phyloP scores from a whole-genome alignment of 2,329 filamentous ascomycete species.

The Penicillium brasilianum region DNA sequence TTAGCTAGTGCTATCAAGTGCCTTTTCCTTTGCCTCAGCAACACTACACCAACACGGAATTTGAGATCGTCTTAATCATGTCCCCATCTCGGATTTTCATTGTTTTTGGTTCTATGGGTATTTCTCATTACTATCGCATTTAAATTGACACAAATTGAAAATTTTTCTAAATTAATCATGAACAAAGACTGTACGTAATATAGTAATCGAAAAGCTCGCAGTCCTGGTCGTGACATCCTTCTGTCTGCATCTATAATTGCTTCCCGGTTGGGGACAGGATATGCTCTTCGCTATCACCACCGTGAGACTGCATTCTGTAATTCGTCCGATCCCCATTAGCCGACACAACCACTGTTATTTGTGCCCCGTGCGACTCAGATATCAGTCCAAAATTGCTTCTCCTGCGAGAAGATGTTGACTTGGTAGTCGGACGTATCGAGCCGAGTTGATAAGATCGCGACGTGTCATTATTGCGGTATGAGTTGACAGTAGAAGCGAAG shows the following conservation, averaged over 20 bases:
- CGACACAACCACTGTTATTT: background rate
- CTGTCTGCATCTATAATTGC: background rate
- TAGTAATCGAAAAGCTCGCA: background rate
- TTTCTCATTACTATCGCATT: background rate
- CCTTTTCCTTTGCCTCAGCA: background rate
- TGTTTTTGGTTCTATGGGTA: background rate
- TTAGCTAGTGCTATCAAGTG: background rate
- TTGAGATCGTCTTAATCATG: background rate
- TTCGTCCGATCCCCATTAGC: background rate
- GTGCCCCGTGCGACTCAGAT: background rate
- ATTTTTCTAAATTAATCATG: background rate
- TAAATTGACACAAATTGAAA: background rate
- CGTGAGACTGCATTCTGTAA: background rate
- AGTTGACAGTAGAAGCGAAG: background rate
- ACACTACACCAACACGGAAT: no score
- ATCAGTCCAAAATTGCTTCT: background rate
- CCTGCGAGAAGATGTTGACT: background rate
- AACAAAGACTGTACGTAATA: background rate
- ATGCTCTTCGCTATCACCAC: background rate
- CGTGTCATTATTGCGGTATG: background rate
- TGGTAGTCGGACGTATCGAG: background rate
- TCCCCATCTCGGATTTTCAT: background rate
- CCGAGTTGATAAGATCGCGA: constrained; percentile 1
- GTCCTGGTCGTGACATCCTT: background rate
- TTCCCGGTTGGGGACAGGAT: background rate